Evolutionary conservation across 805 yeast genomes (phyloP), one percentile per base, ranked within the genome.

Genomic region (Clavispora asparagi): DNA sequence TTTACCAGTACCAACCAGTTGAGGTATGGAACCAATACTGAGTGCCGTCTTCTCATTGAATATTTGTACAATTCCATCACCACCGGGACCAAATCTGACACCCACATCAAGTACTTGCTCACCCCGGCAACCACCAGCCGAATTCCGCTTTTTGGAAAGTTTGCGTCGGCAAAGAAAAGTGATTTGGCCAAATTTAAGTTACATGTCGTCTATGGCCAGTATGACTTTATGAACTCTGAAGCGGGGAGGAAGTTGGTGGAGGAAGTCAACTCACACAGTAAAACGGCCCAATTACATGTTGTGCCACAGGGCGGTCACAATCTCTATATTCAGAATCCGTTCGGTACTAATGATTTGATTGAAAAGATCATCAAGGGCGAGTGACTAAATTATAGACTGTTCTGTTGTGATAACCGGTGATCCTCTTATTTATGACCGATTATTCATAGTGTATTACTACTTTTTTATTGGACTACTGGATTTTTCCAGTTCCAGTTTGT

Each of bases 211-310:
- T 87, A 85, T 60, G 95, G 94, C 0, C 78, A 82, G 51, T 78
- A 71, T 51, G 95, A 87, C 58, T 86, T 87, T 73, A 86, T 85
- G 94, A 75, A 81, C 56, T 62, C 73, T 1, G 72, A 68, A 36
- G 84, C 85, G 0, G 85, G 85, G 6, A 45, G 52, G 17, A 64
- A 59, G 39, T 51, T 72, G 43, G 63, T 58, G n/a, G 49, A 56
- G 2, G 41, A 52, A 11, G 47, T 68, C 29, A 60, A 61, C 32
- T 39, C 30, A 4, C 28, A 17, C 14, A 45, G 41, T 4, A 40
- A 41, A 3, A 33, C 19, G 17, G 53, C 56, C 4, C 38, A 37
- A 7, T 55, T 42, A 43, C 57, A 55, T 29, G 43, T 38, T n/a
- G 57, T 45, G 14, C 43, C 59, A 2, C 71, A 70, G 45, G 74